Evolutionary conservation across 148 eudicot species (phyloP).

Genomic region (Agrostemma githago): DNA sequence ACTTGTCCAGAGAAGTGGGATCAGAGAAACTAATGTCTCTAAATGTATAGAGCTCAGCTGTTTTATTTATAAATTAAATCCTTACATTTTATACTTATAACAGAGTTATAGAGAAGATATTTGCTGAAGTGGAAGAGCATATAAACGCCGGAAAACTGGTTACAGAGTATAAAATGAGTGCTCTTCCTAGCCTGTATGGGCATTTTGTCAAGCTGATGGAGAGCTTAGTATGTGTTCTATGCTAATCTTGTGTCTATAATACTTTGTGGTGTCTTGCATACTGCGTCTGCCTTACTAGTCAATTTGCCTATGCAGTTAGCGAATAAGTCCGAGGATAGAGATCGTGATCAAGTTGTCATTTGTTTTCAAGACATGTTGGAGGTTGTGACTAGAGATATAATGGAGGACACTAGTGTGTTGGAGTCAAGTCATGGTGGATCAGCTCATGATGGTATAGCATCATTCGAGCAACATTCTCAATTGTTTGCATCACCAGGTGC

Average conservation of each 20-base stretch:
- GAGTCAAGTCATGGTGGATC: conserved; percentile 64
- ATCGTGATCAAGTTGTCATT: conserved; percentile 90
- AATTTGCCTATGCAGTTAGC: conserved; percentile 40
- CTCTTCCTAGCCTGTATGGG: conserved; percentile 82
- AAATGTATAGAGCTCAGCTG: not conserved
- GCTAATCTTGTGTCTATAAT: not conserved
- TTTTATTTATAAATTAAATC: not conserved
- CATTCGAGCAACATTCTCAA: conserved; percentile 70
- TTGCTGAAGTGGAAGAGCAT: conserved; percentile 65
- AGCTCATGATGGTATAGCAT: conserved; percentile 52
- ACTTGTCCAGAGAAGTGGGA: not conserved
- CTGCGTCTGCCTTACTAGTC: not conserved
- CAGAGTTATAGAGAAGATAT: conserved; percentile 74
- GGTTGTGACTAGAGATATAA: conserved; percentile 90
- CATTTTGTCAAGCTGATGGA: conserved; percentile 83
- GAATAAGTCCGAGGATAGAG: conserved; percentile 69
- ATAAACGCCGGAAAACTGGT: conserved; percentile 47
- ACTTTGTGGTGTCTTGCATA: conserved; percentile 5
- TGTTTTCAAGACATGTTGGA: conserved; percentile 94
- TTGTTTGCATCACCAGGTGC: conserved; percentile 92
- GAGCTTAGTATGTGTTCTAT: conserved; percentile 53
- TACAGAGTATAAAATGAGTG: conserved; percentile 63
- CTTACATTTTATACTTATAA: conserved; percentile 21
- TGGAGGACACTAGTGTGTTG: conserved; percentile 52
- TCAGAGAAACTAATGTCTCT: conserved; percentile 1